Conservation (phyloP, 352 stramenopile species). For the Phytophthora brassicae region DNA sequence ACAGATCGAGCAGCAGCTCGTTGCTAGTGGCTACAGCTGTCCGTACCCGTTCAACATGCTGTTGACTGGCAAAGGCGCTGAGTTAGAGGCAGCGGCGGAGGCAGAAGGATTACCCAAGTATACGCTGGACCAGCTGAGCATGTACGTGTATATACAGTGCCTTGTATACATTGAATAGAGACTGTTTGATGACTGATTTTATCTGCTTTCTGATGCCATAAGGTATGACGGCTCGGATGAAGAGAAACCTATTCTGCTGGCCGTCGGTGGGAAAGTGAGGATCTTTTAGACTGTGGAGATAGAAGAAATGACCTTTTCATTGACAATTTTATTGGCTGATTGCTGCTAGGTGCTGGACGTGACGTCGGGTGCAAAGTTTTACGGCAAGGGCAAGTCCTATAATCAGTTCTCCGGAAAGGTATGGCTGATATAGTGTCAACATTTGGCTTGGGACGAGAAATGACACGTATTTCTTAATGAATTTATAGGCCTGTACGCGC, state of each 20-base stretch:
- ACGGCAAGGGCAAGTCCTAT: conserved; percentile 72
- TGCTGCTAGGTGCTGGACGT: conserved; percentile 79
- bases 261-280: conserved; percentile 69
- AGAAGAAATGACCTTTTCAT: too few species aligned
- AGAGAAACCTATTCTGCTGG: conserved; percentile 63
- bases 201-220: conserved; percentile 19
- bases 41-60: conserved; percentile 71
- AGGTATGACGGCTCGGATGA: conserved; percentile 71
- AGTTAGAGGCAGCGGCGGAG: conserved; percentile 22
- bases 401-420: conserved; percentile 73
- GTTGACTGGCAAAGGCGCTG: conserved; percentile 24
- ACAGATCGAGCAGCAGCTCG: conserved; percentile 69
- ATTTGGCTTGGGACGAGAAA: background rate
- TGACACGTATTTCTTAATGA: conserved; percentile 10
- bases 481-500: conserved; percentile 68
- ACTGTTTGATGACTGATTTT: conserved; percentile 6
- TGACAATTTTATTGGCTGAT: conserved; percentile 12
- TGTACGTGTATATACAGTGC: conserved; percentile 28
- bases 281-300: background rate
- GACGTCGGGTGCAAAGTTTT: conserved; percentile 72
- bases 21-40: conserved; percentile 49
- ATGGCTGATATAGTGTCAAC: conserved; percentile 7
- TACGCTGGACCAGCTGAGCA: conserved; percentile 64
- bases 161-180: background rate
- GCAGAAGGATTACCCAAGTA: conserved; percentile 46